Evolutionary conservation across 2,329 filamentous ascomycete species (phyloP).

Genomic region (Sporothrix schenckii): DNA sequence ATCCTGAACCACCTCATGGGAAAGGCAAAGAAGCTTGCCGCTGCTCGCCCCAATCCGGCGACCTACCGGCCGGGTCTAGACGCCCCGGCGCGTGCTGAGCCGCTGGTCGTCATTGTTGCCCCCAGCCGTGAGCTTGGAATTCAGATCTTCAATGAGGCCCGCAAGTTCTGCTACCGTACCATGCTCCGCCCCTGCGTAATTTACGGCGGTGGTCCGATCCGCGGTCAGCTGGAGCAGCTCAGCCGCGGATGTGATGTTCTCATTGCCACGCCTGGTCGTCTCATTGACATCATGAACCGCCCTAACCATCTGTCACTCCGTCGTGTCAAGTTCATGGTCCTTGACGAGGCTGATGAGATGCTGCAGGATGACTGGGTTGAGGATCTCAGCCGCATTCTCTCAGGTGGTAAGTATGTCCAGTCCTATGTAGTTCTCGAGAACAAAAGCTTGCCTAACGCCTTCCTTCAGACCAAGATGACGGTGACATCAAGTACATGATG

Average conservation of each 20-base stretch:
- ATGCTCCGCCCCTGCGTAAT: slow-evolving; percentile 90
- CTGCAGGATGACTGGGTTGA: slow-evolving; percentile 76
- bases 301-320: slow-evolving; percentile 69
- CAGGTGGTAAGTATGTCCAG: slow-evolving; percentile 65
- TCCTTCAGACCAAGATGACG: slow-evolving; percentile 70
- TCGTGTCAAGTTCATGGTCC: slow-evolving; percentile 77
- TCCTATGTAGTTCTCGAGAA: background rate
- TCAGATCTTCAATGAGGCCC: slow-evolving; percentile 93
- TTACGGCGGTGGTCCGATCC: slow-evolving; percentile 80
- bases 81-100: slow-evolving; percentile 70
- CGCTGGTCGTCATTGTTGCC: slow-evolving; percentile 80
- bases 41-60: slow-evolving; percentile 68
- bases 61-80: slow-evolving; percentile 55
- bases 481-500: slow-evolving; percentile 70
- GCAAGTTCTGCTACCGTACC: slow-evolving; percentile 89
- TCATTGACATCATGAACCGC: slow-evolving; percentile 79
- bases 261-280: slow-evolving; percentile 82
- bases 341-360: slow-evolving; percentile 96
- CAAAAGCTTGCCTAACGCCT: background rate
- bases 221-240: slow-evolving; percentile 71
- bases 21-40: slow-evolving; percentile 85
- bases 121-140: slow-evolving; percentile 89
- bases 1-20: slow-evolving; percentile 92
- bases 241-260: slow-evolving; percentile 85
- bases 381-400: slow-evolving; percentile 74